A percentile compares a stretch with the other conserved stretches of the same genome.
These are phyloP conservation scores for Hortiboletus flavorubellus DNA, from an alignment of 768 basidiomycete genomes.

Conservation along the genomic window DNA sequence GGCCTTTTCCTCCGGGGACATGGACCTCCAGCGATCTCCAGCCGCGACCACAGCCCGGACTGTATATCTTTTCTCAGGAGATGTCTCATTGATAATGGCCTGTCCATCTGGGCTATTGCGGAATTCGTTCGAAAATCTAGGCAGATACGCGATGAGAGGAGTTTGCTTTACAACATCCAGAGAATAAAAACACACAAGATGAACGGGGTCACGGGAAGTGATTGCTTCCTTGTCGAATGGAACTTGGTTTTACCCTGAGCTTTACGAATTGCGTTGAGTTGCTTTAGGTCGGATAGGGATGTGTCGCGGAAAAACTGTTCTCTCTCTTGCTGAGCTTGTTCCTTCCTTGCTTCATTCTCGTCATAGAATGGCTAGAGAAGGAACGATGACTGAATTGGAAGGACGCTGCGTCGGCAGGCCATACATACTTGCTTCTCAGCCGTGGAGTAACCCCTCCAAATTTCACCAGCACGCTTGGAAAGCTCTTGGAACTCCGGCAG, in stretches of 20 bases:
- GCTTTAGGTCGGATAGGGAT: constrained; percentile 18
- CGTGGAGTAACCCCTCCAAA: constrained; percentile 33
- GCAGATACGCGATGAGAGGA: not conserved
- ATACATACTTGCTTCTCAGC: constrained; percentile 36
- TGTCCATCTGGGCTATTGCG: constrained; percentile 15
- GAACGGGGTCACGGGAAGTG: constrained; percentile 15
- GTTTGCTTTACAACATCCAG: not conserved
- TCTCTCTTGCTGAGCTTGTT: constrained; percentile 17
- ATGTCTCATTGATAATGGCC: constrained; percentile 8
- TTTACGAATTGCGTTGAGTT: constrained; percentile 34
- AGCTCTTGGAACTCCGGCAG: not conserved
- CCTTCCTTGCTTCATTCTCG: constrained; percentile 13
- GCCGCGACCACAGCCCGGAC: constrained; percentile 14
- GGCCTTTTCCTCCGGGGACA: constrained; percentile 33
- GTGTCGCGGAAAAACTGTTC: constrained; percentile 29
- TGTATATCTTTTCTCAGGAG: not conserved
- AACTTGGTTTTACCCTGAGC: constrained; percentile 23
- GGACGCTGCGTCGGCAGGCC: not conserved
- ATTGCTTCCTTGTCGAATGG: not conserved
- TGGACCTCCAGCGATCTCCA: constrained; percentile 28
- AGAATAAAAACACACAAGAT: constrained; percentile 21
- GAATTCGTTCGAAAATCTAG: constrained; percentile 24
- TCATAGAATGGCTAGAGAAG: constrained; percentile 28
- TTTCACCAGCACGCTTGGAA: constrained; percentile 20
- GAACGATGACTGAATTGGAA: not conserved